Percentiles rank a stretch among this genome's conserved stretches.
These are phyloP conservation scores for Candida insectalens DNA, from an alignment of 805 yeast genomes.

Conservation along the genomic window DNA sequence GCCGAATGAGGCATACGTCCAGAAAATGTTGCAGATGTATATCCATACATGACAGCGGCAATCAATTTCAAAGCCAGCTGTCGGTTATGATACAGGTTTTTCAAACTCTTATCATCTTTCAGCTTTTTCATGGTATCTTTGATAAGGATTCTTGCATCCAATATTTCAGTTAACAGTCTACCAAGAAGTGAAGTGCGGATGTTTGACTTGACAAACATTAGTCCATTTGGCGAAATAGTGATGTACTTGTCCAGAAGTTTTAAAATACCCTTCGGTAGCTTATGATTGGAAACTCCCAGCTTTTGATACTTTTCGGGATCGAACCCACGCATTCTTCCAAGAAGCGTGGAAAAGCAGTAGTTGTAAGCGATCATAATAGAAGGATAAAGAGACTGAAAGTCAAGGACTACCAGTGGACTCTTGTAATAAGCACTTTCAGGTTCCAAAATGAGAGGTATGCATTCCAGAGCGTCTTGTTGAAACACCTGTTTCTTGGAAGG, in stretches of 20 bases:
- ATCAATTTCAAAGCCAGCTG: slow-evolving; percentile 83
- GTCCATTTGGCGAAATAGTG: slow-evolving; percentile 78
- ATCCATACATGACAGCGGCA: slow-evolving; percentile 95
- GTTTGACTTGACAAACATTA: slow-evolving; percentile 57
- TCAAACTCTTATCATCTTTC: slow-evolving; percentile 37
- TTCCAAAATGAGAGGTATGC: slow-evolving; percentile 87
- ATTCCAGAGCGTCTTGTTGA: slow-evolving; percentile 75
- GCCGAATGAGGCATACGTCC: slow-evolving; percentile 98
- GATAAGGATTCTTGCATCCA: slow-evolving; percentile 71
- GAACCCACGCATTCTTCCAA: slow-evolving; percentile 53
- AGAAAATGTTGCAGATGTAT: slow-evolving; percentile 87
- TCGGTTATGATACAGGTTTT: slow-evolving; percentile 55
- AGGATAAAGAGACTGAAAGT: slow-evolving; percentile 91
- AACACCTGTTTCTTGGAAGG: slow-evolving; percentile 78
- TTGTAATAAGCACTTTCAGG: slow-evolving; percentile 80
- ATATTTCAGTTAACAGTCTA: slow-evolving; percentile 73
- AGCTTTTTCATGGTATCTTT: slow-evolving; percentile 61
- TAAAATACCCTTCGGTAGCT: slow-evolving; percentile 48
- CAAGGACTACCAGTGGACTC: slow-evolving; percentile 82
- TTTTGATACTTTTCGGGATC: slow-evolving; percentile 32
- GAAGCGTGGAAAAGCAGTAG: slow-evolving; percentile 67
- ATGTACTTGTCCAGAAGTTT: slow-evolving; percentile 43
- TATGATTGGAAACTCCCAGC: slow-evolving; percentile 43
- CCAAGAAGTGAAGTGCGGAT: slow-evolving; percentile 69
- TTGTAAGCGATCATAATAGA: slow-evolving; percentile 88